phyloP scores from a whole-genome alignment of 805 yeast genomes.

The Candida palmyrensis region DNA sequence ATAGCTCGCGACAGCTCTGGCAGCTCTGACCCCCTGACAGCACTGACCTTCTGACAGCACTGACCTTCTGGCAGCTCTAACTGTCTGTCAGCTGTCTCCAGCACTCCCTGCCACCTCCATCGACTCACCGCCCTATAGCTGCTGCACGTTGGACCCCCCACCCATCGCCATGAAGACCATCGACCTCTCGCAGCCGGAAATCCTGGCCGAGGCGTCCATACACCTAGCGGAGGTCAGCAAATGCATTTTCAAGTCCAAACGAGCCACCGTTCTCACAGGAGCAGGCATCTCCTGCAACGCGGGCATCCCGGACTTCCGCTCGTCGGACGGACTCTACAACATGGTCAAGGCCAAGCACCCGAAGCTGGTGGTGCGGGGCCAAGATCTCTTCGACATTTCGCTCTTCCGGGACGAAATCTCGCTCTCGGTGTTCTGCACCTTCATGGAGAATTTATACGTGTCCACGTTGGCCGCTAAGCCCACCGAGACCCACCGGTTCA shows the following conservation, averaged over 20 bases:
- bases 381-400: conserved; percentile 86
- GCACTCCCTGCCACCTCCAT: not conserved
- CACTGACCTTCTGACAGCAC: too few species aligned
- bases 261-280: conserved; percentile 74
- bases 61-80: too few species aligned
- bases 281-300: conserved; percentile 97
- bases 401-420: conserved; percentile 66
- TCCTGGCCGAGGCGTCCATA: conserved; percentile 26
- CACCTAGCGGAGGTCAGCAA: conserved; percentile 36
- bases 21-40: too few species aligned
- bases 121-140: not conserved
- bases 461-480: conserved; percentile 66
- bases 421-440: conserved; percentile 72
- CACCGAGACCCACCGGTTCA: conserved; percentile 79
- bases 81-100: too few species aligned
- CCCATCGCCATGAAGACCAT: conserved; percentile 28
- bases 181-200: conserved; percentile 13
- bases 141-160: not conserved
- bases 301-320: conserved; percentile 94
- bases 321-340: conserved; percentile 77
- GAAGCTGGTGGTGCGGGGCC: conserved; percentile 65
- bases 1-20: too few species aligned
- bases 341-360: conserved; percentile 62
- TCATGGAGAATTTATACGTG: conserved; percentile 76
- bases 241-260: conserved; percentile 47